Base-by-base conservation (phyloP, 208 protist species). In the Phytomonas francai region DNA sequence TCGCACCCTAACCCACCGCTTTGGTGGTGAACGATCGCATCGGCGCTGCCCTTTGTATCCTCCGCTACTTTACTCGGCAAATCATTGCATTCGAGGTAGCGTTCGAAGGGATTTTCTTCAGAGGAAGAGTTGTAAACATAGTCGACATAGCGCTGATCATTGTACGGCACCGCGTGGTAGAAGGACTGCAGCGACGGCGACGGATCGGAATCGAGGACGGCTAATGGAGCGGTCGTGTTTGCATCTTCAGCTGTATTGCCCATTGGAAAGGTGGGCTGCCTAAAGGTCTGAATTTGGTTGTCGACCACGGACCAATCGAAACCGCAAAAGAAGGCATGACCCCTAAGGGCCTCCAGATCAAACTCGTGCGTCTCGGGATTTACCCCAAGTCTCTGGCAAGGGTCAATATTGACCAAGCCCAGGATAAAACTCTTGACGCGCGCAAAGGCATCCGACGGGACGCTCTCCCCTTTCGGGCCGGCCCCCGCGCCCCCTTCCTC, bases 31-130 rank as follows among this genome's bases (percentile, higher is more conserved):
- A 25, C 6, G 5, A 25, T 22, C 19, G 5, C 19, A 54, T 54
- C 45, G 2, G 22, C 45, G 19, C 19, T 19, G 22, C 33, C 45
- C 64, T 59, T 36, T 6, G 6, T 29, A 11, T 68, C 45, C 32
- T 68, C 64, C 0, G 2, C 14, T 36, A 22, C 45, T 22, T 59
- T 59, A 25, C 45, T 54, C 1, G 16, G 3, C 25, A 25, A 54
- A 54, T 54, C 45, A 25, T 25, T 54, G 69, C 32, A 28, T 16
- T 27, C 25, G 51, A 80, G 16, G 58, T 79, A 83, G 54, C 77
- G 65, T 69, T 95, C 89, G 77, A 93, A 93, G 9, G 85, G 87
- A 60, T 93, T 93, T 2, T 74, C 81, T 63, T 95, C 89, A 0
- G 89, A 85, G 19, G 89, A 91, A 14, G 76, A 81, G 34, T 66